Evolutionary conservation across 179 eudicot genomes (phyloP).

Genomic region (Pouteria campechiana): DNA sequence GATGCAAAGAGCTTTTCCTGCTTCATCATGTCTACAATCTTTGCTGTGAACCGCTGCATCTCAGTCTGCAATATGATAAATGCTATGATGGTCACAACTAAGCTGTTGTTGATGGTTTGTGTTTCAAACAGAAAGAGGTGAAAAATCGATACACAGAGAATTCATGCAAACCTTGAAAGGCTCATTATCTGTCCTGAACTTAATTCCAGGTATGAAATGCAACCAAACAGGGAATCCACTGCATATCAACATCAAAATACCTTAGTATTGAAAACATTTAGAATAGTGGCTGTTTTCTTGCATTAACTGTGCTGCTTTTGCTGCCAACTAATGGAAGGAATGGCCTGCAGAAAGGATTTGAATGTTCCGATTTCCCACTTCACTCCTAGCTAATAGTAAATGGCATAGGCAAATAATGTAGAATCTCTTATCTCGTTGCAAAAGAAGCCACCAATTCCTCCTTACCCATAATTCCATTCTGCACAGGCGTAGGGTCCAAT

Average conservation of each 20-base stretch:
- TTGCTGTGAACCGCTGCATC: constrained; percentile 82
- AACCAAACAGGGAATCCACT: constrained; percentile 99
- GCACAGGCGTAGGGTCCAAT: constrained; percentile 98
- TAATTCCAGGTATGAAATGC: constrained; percentile 77
- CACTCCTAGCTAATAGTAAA: too few relatives aligned
- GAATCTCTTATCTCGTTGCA: too few relatives aligned
- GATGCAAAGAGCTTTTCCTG: constrained; percentile 68
- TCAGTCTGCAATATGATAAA: constrained; percentile 40
- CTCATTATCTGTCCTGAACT: constrained; percentile 74
- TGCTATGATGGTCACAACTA: not conserved
- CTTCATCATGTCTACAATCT: constrained; percentile 81
- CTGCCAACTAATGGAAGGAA: too few relatives aligned
- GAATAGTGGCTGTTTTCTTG: too few relatives aligned
- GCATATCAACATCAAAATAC: constrained; percentile 10
- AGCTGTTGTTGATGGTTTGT: too few relatives aligned
- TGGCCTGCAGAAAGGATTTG: too few relatives aligned
- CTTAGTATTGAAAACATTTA: not conserved
- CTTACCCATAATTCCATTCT: constrained; percentile 98
- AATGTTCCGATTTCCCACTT: too few relatives aligned
- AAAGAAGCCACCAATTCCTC: not conserved
- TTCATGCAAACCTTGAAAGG: constrained; percentile 66
- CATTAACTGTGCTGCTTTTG: too few relatives aligned
- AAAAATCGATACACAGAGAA: not conserved
- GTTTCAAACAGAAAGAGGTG: not conserved
- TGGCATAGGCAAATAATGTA: too few relatives aligned